Percentiles rank a stretch among this genome's conserved stretches.
Conservation (phyloP, 129 eudicot species). For the Dittrichia graveolens region DNA sequence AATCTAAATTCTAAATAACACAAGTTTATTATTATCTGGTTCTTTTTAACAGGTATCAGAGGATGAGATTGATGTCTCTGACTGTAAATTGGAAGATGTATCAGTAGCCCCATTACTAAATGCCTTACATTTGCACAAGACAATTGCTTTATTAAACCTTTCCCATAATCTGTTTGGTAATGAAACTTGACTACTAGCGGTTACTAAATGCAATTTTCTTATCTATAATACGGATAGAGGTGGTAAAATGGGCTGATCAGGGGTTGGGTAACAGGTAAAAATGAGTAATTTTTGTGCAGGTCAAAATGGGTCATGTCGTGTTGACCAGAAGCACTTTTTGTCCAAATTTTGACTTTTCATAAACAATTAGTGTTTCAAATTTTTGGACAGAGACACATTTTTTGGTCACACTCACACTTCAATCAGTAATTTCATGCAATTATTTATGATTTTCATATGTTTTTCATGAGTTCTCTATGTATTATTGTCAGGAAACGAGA, state of each 20-base stretch:
- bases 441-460: background rate
- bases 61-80: slow-evolving; percentile 85
- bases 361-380: background rate
- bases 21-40: background rate
- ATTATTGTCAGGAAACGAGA: slow-evolving; percentile 68
- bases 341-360: background rate
- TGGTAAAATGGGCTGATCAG: background rate
- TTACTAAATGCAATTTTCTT: background rate
- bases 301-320: background rate
- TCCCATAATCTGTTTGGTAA: slow-evolving; percentile 93
- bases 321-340: too few relatives aligned
- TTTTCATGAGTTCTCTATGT: slow-evolving; percentile 6
- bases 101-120: slow-evolving; percentile 72
- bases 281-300: background rate
- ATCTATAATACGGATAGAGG: background rate
- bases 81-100: slow-evolving; percentile 79
- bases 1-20: background rate
- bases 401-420: too few relatives aligned
- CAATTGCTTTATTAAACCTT: slow-evolving; percentile 73
- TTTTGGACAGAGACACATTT: too few relatives aligned
- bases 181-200: background rate
- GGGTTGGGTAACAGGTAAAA: background rate
- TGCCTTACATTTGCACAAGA: slow-evolving; percentile 70
- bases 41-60: slow-evolving; percentile 67
- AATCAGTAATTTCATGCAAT: background rate